Evolutionary conservation across 306 rosid genomes (phyloP), one percentile per base, ranked within the genome.

Genomic region (Cicer pinnatifidum): DNA sequence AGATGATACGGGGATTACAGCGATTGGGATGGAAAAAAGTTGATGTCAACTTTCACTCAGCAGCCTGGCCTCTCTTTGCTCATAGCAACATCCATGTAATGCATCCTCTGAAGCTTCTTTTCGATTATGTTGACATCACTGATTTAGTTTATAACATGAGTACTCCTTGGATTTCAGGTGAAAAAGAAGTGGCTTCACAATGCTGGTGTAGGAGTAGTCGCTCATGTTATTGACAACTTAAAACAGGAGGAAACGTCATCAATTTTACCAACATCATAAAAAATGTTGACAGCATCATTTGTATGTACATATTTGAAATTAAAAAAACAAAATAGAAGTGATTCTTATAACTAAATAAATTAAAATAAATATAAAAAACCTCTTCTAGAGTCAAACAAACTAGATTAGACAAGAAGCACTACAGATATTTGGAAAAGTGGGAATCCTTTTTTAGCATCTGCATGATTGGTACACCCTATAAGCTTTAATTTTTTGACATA

Each of bases 1-100:
- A 94, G 85, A 94, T 91, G 88, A 88, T 91, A 63, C 82, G 53
- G 4, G 97, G 96, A 59, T 85, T 94, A 20, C 98, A 91, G 79
- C 88, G 81, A 72, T 48, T 94, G 86, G 92, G 92, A 68, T 94
- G 96, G 98, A 91, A 73, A 78, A 91, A 88, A 83, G 88, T 94
- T 39, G 97, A 91, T 78, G 96, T 91, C 84, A 94, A 89, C 88
- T 94, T 94, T 78, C 98, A 94, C 72, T 83, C 95, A 3, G 88
- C 97, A 23, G 52, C 80, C 53, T 91, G 86, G 97, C 95, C 95
- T 63, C 90, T 91, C 89, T 94, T 94, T 17, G 98, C 96, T 51
- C 98, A 94, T 68, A 89, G 89, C 89, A 89, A 89, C 92, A 94
- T 94, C 80, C 92, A 91, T 77, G 98, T 91, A 85, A 69, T 48